Base-by-base conservation (phyloP, 2,329 filamentous ascomycete genomes). In the Beauveria medogensis region DNA sequence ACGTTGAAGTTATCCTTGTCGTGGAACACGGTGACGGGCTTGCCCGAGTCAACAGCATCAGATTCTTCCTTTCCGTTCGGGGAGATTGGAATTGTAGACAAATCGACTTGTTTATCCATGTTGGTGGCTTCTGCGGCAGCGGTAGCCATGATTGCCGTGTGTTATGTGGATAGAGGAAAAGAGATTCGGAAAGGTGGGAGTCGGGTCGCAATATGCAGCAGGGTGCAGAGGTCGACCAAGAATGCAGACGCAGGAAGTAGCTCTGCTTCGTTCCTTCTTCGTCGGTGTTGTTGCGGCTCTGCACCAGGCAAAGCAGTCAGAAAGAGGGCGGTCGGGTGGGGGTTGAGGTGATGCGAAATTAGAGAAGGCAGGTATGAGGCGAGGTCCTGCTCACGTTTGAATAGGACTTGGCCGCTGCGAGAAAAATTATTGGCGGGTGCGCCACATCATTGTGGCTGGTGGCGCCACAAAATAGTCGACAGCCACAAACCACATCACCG, bases 1-100 rank as follows among this genome's bases (percentile, higher is more conserved):
- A 99, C 94, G 70, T 96, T 99, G 85, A 99, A 99, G 82, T 99
- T 97, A 67, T 97, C 90, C 69, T 94, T 89, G 78, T 97, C 92
- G 74, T 99, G 92, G 80, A 99, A 99, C 68, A 99, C 93, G 52
- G 94, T 99, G 70, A 96, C 82, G 56, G 89, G 80, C 72, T 92
- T 87, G 66, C 76, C 76, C 65, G 79, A 77, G 59, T 74, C 75
- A 60, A 80, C 79, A 65, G 77, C 74, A 60, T 79, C 74, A 68
- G 77, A 75, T 63, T 80, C 78, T 61, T 80, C 77, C 63, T 80
- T 72, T 67, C 87, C 84, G 64, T 80, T 81, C 57, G 84, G 85
- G 56, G 84, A 86, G 73, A 88, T 82, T 67, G 85, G 85, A 63
- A 88, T 88, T 56, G 85, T 87, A 63, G 83, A 85, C 63, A 88